Percentiles rank a stretch among this genome's conserved stretches.
These are phyloP conservation scores for Benincasa hispida DNA, from an alignment of 306 rosid genomes.

Conservation along the genomic window DNA sequence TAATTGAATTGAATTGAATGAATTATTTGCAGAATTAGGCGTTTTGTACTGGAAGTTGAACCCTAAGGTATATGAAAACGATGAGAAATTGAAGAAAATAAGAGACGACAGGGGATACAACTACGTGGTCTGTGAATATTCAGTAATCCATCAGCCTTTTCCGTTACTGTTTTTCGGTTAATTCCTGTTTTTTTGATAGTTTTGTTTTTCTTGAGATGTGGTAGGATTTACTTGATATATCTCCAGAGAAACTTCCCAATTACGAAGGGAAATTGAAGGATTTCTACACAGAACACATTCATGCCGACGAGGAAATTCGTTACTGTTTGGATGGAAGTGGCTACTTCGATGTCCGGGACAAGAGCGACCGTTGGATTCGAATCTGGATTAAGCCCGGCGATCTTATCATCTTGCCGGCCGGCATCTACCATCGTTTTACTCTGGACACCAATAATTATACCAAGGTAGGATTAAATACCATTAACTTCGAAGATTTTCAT, in stretches of 20 bases:
- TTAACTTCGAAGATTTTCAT: background rate
- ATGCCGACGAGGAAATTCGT: slow-evolving; percentile 86
- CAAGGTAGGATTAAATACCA: slow-evolving; percentile 37
- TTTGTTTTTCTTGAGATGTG: background rate
- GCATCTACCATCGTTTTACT: slow-evolving; percentile 89
- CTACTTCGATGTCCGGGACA: slow-evolving; percentile 76
- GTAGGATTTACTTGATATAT: slow-evolving; percentile 75
- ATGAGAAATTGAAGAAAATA: slow-evolving; percentile 47
- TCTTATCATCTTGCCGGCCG: slow-evolving; percentile 91
- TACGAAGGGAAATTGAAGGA: slow-evolving; percentile 73
- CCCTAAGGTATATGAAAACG: slow-evolving; percentile 36
- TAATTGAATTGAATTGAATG: background rate
- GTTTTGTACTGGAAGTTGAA: slow-evolving; percentile 43
- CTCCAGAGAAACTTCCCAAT: slow-evolving; percentile 62
- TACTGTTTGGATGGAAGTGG: slow-evolving; percentile 82
- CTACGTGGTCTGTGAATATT: slow-evolving; percentile 43
- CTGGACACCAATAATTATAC: slow-evolving; percentile 60
- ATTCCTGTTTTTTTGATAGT: background rate
- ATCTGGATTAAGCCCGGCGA: slow-evolving; percentile 77
- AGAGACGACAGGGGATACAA: slow-evolving; percentile 69
- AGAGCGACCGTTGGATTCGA: slow-evolving; percentile 76
- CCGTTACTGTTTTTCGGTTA: background rate
- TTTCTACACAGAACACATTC: slow-evolving; percentile 91
- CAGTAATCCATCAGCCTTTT: background rate
- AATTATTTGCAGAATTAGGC: slow-evolving; percentile 33